Evolutionary conservation across 768 basidiomycete species (phyloP).

Genomic region (Pleurotus giganteus): DNA sequence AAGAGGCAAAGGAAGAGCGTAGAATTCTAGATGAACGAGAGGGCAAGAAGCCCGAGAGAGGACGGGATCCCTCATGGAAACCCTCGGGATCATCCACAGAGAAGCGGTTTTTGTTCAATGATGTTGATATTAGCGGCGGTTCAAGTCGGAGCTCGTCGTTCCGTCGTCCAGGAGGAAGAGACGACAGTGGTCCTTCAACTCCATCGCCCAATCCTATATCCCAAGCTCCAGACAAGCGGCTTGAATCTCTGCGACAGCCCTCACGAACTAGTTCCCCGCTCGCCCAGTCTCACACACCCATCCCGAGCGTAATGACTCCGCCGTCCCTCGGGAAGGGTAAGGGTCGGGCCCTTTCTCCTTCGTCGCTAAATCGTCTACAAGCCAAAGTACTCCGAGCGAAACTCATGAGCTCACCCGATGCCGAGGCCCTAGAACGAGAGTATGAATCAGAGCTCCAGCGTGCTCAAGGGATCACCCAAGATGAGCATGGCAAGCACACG

Average conservation of each 20-base stretch:
- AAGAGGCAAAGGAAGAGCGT: constrained; percentile 86
- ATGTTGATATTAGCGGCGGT: constrained; percentile 55
- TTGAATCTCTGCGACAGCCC: constrained; percentile 61
- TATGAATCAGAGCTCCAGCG: constrained; percentile 72
- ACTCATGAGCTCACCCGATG: constrained; percentile 77
- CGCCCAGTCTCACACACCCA: constrained; percentile 71
- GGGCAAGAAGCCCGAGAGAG: constrained; percentile 43
- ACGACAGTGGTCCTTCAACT: constrained; percentile 58
- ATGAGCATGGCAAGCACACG: constrained; percentile 40
- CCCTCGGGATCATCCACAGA: constrained; percentile 37
- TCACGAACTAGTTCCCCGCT: constrained; percentile 61
- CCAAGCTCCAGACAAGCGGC: constrained; percentile 38
- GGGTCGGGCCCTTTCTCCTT: constrained; percentile 58
- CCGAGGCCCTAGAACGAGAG: constrained; percentile 74
- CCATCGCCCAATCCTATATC: constrained; percentile 34
- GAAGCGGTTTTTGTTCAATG: constrained; percentile 67
- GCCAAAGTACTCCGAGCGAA: constrained; percentile 91
- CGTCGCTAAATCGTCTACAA: constrained; percentile 88
- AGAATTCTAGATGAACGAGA: constrained; percentile 83
- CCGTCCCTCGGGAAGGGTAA: constrained; percentile 23
- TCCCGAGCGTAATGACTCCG: constrained; percentile 90
- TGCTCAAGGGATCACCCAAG: constrained; percentile 42
- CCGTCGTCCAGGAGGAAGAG: constrained; percentile 70
- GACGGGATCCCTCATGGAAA: constrained; percentile 30
- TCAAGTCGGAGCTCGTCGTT: constrained; percentile 88